Evolutionary conservation across 2,329 filamentous ascomycete genomes (phyloP).

Genomic region (Tolypocladium amazonense): DNA sequence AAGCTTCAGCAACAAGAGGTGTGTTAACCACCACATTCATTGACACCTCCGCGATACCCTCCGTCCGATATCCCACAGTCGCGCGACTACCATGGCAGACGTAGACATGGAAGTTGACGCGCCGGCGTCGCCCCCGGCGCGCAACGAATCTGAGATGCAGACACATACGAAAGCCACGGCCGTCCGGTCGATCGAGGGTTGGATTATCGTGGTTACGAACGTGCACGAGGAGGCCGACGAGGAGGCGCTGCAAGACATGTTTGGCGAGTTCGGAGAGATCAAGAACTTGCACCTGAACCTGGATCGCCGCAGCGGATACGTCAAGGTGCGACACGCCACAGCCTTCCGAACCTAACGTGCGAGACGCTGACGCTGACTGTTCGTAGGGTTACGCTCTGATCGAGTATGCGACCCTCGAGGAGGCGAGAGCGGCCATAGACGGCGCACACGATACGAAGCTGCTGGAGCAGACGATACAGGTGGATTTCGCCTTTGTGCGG

Average conservation of each 20-base stretch:
- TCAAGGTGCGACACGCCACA: conserved; percentile 49
- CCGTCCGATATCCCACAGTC: not conserved
- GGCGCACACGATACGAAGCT: conserved; percentile 68
- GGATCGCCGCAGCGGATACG: conserved; percentile 73
- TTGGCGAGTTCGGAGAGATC: conserved; percentile 76
- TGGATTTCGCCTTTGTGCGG: conserved; percentile 79
- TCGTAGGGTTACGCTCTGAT: conserved; percentile 71
- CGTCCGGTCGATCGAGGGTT: conserved; percentile 79
- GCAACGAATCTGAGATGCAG: conserved; percentile 54
- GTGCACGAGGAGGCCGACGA: conserved; percentile 82
- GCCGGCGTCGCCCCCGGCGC: conserved; percentile 26
- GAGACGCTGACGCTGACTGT: not conserved
- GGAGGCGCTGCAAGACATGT: conserved; percentile 71
- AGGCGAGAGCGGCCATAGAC: conserved; percentile 74
- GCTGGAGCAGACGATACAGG: conserved; percentile 68
- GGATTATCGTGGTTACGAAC: conserved; percentile 81
- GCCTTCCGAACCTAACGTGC: not conserved
- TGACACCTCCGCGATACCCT: not conserved
- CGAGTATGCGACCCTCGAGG: conserved; percentile 69
- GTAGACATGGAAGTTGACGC: conserved; percentile 49
- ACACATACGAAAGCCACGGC: conserved; percentile 66
- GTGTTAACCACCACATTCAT: not conserved
- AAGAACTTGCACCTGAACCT: conserved; percentile 80
- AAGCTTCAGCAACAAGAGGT: not conserved
- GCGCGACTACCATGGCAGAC: conserved; percentile 35